Base-by-base conservation (phyloP, 140 eudicot genomes). In the Stevia rebaudiana region DNA sequence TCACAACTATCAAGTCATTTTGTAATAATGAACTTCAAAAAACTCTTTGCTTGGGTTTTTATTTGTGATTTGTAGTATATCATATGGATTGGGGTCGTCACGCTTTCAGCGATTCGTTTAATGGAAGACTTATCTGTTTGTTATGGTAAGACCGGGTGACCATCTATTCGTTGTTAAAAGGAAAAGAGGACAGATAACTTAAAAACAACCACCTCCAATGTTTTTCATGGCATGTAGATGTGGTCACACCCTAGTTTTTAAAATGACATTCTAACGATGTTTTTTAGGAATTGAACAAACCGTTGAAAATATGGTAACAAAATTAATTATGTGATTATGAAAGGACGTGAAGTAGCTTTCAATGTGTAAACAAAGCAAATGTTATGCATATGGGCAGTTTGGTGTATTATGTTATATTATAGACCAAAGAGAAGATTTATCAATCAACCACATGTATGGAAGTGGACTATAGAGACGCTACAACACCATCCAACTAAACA, bases 311-410 rank as follows among this genome's bases (percentile, higher is more conserved):
- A 59, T 57, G 25, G 12, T 19, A 33, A 57, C 11, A 19, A 22
- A 5, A 39, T 15, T 71, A 71, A 24, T 13, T 11, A 10, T 58
- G 69, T 37, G 69, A 58, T 74, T 21, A 43, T n/a, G 74, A 67
- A 67, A 74, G 62, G 69, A 30, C 58, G 74, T 24, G 37, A 52
- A 17, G 69, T 58, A 66, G 16, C 69, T 74, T 56, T 58, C 79
- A 67, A 44, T 54, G 44, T 15, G 24, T 56, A 37, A 74, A 65
- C 55, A 68, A 4, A 23, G 61, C 61, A 49, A 57, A 50, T 71
- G 76, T 8, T 15, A 22, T 67, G 73, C 53, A 53, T 53, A 54
- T 67, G 64, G 31, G 31, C 21, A n/a, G 43, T 15, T 47, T 11
- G 44, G 12, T 31, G 59, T 58, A 33, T 59, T 17, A 18, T 56